These are phyloP conservation scores for Lactarius hatsudake DNA, from an alignment of 768 basidiomycete genomes.

Conservation along the genomic window DNA sequence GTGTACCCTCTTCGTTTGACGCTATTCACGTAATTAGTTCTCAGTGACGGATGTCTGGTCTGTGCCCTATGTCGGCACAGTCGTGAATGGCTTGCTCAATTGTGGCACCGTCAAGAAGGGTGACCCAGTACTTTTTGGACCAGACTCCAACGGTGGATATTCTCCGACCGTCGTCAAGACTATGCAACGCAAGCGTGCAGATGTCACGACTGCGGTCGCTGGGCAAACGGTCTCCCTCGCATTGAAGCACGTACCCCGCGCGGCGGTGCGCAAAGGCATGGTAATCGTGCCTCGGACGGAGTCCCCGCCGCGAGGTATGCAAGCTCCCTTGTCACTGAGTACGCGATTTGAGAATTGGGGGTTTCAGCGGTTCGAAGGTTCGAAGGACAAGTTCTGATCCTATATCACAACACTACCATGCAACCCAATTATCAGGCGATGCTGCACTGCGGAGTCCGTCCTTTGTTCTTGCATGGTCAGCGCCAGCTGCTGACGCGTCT, in stretches of 20 bases:
- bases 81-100: conserved; percentile 82
- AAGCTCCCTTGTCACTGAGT: background rate
- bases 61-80: conserved; percentile 82
- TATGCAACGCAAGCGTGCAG: conserved; percentile 90
- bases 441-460: conserved; percentile 83
- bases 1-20: conserved; percentile 12
- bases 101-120: conserved; percentile 72
- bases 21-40: conserved; percentile 45
- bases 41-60: conserved; percentile 88
- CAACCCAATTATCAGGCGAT: conserved; percentile 95
- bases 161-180: conserved; percentile 76
- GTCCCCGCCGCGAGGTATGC: conserved; percentile 66
- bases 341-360: conserved; percentile 7
- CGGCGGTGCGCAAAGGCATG: conserved; percentile 91
- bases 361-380: conserved; percentile 72
- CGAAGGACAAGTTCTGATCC: conserved; percentile 89
- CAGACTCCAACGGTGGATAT: conserved; percentile 90
- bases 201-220: conserved; percentile 83
- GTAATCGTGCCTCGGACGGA: conserved; percentile 83
- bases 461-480: background rate
- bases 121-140: conserved; percentile 81
- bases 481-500: conserved; percentile 17
- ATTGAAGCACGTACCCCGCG: conserved; percentile 80
- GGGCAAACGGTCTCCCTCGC: conserved; percentile 95
- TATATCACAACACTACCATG: conserved; percentile 93